Percentiles rank a stretch among this genome's conserved stretches.
Evolutionary conservation across 768 basidiomycete species (phyloP).

Genomic region (Neoboletus brunneissimus): DNA sequence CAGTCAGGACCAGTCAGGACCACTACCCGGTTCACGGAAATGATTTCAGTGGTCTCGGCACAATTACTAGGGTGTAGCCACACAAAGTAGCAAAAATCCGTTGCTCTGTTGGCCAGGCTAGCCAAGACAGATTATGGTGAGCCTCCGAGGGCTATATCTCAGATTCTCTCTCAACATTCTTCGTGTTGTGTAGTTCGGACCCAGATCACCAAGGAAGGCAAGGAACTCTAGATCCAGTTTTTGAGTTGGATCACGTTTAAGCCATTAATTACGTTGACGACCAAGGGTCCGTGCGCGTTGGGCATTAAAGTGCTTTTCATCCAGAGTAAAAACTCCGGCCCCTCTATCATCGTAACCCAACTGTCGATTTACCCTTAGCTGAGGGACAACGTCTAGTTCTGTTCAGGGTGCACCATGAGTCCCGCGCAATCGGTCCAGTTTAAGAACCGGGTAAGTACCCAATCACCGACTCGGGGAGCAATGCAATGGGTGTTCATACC

Average conservation of each 20-base stretch:
- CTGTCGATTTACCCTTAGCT: background rate
- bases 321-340: background rate
- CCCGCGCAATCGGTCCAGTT: background rate
- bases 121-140: too few species aligned
- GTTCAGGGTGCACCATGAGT: background rate
- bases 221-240: background rate
- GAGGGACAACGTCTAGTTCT: background rate
- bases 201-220: too few species aligned
- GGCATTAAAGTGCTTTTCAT: background rate
- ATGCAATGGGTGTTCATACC: background rate
- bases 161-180: too few species aligned
- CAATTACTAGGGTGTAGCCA: too few species aligned
- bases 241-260: background rate
- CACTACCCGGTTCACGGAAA: too few species aligned
- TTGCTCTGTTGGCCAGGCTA: too few species aligned
- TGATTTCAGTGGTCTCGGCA: too few species aligned
- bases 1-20: too few species aligned
- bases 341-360: background rate
- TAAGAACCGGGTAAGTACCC: background rate
- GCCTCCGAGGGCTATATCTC: too few species aligned
- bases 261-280: background rate
- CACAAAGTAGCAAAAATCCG: too few species aligned
- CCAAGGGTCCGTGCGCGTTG: background rate
- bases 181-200: too few species aligned
- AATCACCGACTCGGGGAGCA: too few species aligned